These are phyloP conservation scores for Stemphylium vesicarium DNA, from an alignment of 2,329 filamentous ascomycete species.

Conservation along the genomic window DNA sequence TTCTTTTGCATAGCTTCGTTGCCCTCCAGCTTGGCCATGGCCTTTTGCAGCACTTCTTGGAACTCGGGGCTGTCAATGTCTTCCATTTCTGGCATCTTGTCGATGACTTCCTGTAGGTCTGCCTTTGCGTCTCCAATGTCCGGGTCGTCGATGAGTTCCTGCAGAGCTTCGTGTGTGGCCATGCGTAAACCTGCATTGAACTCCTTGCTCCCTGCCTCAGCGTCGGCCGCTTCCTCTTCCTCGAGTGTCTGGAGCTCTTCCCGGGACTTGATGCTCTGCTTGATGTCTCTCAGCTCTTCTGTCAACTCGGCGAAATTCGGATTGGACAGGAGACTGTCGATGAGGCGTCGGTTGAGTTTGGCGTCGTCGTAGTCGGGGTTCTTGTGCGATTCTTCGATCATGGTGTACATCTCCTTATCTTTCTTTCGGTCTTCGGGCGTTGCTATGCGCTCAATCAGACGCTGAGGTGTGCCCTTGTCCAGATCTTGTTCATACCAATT, in stretches of 20 bases:
- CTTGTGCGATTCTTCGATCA: conserved; percentile 31
- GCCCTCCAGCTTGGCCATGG: conserved; percentile 28
- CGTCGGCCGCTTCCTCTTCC: conserved; percentile 15
- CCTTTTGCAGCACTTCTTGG: conserved; percentile 25
- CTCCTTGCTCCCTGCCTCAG: conserved; percentile 23
- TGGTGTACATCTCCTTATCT: conserved; percentile 29
- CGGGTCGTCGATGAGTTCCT: conserved; percentile 39
- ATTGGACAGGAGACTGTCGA: conserved; percentile 38
- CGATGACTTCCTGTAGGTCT: conserved; percentile 34
- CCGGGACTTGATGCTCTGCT: conserved; percentile 26
- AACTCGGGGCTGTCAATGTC: conserved; percentile 31
- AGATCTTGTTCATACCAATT: conserved; percentile 42
- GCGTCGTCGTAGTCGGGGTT: conserved; percentile 41
- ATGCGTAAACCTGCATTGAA: conserved; percentile 23
- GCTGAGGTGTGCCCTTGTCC: conserved; percentile 28
- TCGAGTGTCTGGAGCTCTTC: conserved; percentile 23
- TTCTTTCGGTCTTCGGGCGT: conserved; percentile 33
- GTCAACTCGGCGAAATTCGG: conserved; percentile 40
- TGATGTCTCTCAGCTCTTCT: conserved; percentile 37
- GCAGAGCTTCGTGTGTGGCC: conserved; percentile 28
- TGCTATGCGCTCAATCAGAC: conserved; percentile 30
- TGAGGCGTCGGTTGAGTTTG: conserved; percentile 31
- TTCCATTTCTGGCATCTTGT: conserved; percentile 28
- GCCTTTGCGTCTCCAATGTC: conserved; percentile 28
- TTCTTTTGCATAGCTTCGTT: conserved; percentile 33